Evolutionary conservation across 306 rosid species (phyloP).

Genomic region (Cucumis cinereus): DNA sequence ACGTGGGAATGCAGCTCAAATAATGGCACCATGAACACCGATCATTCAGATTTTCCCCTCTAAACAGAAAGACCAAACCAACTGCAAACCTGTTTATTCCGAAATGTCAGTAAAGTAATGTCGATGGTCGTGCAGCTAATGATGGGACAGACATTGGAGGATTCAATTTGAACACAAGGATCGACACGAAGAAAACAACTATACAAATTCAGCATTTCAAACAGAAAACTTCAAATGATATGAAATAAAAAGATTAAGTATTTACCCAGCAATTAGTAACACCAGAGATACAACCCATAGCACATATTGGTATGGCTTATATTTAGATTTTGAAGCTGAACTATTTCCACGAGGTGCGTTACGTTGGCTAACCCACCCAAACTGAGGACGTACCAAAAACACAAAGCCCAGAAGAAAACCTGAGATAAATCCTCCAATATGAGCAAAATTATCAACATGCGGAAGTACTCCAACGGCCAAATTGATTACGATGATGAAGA

Average conservation of each 20-base stretch:
- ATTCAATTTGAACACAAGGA: background rate
- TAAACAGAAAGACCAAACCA: conserved; percentile 3
- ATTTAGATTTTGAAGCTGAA: background rate
- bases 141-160: background rate
- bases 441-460: conserved; percentile 16
- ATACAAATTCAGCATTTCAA: background rate
- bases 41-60: conserved; percentile 11
- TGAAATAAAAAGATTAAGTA: background rate
- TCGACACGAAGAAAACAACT: background rate
- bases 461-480: conserved; percentile 14
- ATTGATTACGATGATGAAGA: conserved; percentile 6
- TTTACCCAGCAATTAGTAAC: conserved; percentile 11
- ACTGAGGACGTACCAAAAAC: conserved; percentile 13
- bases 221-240: background rate
- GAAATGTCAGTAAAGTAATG: background rate
- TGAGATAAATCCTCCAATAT: conserved; percentile 14
- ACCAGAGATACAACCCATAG: conserved; percentile 10
- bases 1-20: conserved; percentile 12
- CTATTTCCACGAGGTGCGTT: background rate
- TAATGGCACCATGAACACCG: conserved; percentile 15
- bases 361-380: conserved; percentile 8
- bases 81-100: conserved; percentile 6
- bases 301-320: conserved; percentile 13
- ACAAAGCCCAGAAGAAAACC: conserved; percentile 14
- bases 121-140: background rate